Percentiles rank a stretch among this genome's conserved stretches.
Evolutionary conservation across 2,329 filamentous ascomycete species (phyloP).

Genomic region (Ceratocystiopsis sp.): DNA sequence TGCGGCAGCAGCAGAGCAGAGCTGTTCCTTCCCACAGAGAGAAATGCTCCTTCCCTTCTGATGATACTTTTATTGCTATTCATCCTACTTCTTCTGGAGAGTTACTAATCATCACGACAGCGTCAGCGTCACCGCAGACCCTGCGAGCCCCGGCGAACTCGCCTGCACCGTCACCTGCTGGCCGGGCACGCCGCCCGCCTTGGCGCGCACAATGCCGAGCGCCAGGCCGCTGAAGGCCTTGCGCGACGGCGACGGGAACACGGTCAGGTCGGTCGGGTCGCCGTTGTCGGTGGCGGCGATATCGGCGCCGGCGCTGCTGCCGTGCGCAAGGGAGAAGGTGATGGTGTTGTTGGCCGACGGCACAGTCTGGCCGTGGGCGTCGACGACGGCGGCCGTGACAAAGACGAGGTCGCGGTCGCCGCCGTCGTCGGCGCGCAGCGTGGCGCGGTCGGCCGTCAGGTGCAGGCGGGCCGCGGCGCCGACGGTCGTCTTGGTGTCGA

Average conservation of each 20-base stretch:
- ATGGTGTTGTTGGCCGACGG: constrained; percentile 24
- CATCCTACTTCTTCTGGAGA: not conserved
- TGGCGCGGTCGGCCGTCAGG: constrained; percentile 19
- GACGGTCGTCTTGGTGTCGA: constrained; percentile 22
- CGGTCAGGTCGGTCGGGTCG: constrained; percentile 25
- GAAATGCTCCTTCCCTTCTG: no score
- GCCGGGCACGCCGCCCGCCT: constrained; percentile 8
- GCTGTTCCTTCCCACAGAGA: no score
- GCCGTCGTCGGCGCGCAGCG: constrained; percentile 22
- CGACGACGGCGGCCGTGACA: constrained; percentile 26
- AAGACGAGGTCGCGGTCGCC: constrained; percentile 24
- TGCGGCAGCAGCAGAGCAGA: no score
- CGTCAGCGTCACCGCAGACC: constrained; percentile 3
- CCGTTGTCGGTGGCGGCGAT: constrained; percentile 36
- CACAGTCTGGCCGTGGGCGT: constrained; percentile 25
- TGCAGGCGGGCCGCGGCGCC: constrained; percentile 22
- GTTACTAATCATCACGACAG: not conserved
- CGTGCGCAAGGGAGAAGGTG: constrained; percentile 25
- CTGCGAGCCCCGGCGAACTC: constrained; percentile 6
- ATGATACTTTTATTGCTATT: no score
- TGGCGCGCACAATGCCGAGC: constrained; percentile 21
- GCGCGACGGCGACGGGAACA: constrained; percentile 22
- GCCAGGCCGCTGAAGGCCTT: constrained; percentile 24
- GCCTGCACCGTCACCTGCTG: constrained; percentile 5
- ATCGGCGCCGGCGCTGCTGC: constrained; percentile 15